Evolutionary conservation across 371 early-diverging fungal genomes (phyloP).

Genomic region (Basidiobolus meristosporus): DNA sequence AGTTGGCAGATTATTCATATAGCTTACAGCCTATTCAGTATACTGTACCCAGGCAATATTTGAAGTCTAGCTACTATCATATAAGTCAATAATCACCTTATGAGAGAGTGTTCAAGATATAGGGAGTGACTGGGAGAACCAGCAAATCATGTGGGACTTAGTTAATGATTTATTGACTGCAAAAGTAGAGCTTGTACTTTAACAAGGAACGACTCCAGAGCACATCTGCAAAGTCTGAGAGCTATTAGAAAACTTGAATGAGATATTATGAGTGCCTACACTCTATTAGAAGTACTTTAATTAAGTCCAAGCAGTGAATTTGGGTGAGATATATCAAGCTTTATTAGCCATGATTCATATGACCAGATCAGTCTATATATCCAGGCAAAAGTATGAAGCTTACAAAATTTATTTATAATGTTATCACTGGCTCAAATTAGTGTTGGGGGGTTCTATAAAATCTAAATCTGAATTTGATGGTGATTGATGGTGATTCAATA

Average conservation of each 20-base stretch:
- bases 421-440: too few relatives aligned
- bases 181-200: too few relatives aligned
- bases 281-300: neutral
- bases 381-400: too few relatives aligned
- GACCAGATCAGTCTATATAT: neutral
- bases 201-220: too few relatives aligned
- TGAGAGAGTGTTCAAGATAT: neutral
- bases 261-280: neutral
- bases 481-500: too few relatives aligned
- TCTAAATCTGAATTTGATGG: too few relatives aligned
- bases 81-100: neutral
- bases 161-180: too few relatives aligned
- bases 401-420: too few relatives aligned
- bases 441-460: too few relatives aligned
- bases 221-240: neutral
- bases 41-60: neutral
- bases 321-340: neutral
- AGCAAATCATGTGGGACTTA: too few relatives aligned
- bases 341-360: neutral
- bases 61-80: neutral
- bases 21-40: neutral
- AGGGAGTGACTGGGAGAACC: too few relatives aligned
- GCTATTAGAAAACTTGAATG: neutral
- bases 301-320: too few relatives aligned
- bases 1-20: neutral